A percentile compares a stretch with the other conserved stretches of the same genome.
These are phyloP conservation scores for Blumeriella jaapii DNA, from an alignment of 2,329 filamentous ascomycete genomes.

Conservation along the genomic window DNA sequence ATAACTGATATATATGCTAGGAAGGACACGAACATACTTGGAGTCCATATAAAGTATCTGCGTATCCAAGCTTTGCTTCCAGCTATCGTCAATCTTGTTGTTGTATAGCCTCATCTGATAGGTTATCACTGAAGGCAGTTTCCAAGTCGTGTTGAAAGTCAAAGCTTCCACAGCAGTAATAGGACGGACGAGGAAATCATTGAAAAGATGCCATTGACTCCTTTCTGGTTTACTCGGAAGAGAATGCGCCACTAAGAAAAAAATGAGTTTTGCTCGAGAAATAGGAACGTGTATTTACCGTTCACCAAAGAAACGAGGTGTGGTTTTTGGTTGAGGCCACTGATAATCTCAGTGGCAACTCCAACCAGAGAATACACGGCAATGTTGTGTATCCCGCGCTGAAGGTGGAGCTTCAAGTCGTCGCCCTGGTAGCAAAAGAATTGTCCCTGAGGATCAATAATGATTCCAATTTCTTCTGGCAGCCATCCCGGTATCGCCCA, in stretches of 20 bases:
- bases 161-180: slow-evolving; percentile 75
- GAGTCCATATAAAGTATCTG: slow-evolving; percentile 69
- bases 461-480: slow-evolving; percentile 86
- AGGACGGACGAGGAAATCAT: slow-evolving; percentile 84
- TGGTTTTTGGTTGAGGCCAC: slow-evolving; percentile 71
- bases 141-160: slow-evolving; percentile 85
- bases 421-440: slow-evolving; percentile 93
- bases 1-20: neutral
- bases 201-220: slow-evolving; percentile 89
- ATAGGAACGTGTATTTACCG: slow-evolving; percentile 38
- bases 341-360: slow-evolving; percentile 80
- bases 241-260: slow-evolving; percentile 51
- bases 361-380: slow-evolving; percentile 87
- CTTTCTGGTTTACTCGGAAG: slow-evolving; percentile 45
- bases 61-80: slow-evolving; percentile 78
- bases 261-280: slow-evolving; percentile 6
- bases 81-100: slow-evolving; percentile 72
- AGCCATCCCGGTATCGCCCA: slow-evolving; percentile 90
- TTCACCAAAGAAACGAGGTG: slow-evolving; percentile 90
- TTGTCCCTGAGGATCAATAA: slow-evolving; percentile 80
- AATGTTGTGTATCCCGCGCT: slow-evolving; percentile 69
- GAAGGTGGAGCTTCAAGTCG: slow-evolving; percentile 69
- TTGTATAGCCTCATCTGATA: slow-evolving; percentile 76
- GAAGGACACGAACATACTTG: slow-evolving; percentile 32
- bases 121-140: slow-evolving; percentile 75